Evolutionary conservation across 495 filamentous ascomycete species (phyloP), one percentile per base, ranked within the genome.

Genomic region (Aspergillus baeticus): DNA sequence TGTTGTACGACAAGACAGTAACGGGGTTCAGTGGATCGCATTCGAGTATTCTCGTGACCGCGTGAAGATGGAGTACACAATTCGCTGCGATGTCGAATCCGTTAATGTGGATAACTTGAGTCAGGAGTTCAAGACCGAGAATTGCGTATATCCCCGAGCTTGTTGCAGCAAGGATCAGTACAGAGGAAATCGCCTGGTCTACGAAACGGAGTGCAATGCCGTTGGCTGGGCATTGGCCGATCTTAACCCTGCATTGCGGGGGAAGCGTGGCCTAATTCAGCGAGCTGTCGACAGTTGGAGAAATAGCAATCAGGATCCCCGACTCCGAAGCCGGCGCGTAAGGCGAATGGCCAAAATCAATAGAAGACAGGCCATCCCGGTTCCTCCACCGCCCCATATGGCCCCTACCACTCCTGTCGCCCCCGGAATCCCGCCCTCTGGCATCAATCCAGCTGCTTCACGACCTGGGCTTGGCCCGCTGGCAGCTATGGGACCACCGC

Each of bases 51-150:
- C 95, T 14, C 85, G 94, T 22, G 94, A 98, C 69, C 81, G 94
- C 26, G 92, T 98, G 60, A 98, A 98, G 83, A 96, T 97, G 91
- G 94, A 96, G 69, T 98, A 98, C 71, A 96, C 92, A 0, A 98
- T 98, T 66, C 87, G 94, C 33, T 98, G 94, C 66, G 94, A 98
- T 63, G 94, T 98, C 20, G 94, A 97, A 73, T 96, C 92, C 1
- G 91, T 98, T 41, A 91, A 91, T 67, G 89, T 93, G 46, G 92
- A 97, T 46, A 85, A 81, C 39, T 83, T 98, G 26, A 81, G 81
- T 57, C 78, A 81, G 61, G 92, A 97, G 48, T 98, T 98, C 84
- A 96, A 96, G 77, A 89, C 87, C 6, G 92, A 96, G 67, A 98
- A 98, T 74, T 98, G 95, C 72, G 94, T 98, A 10, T 98, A 98